Evolutionary conservation across 805 yeast genomes (phyloP), one percentile per base, ranked within the genome.

Genomic region (Candida stauntonica): DNA sequence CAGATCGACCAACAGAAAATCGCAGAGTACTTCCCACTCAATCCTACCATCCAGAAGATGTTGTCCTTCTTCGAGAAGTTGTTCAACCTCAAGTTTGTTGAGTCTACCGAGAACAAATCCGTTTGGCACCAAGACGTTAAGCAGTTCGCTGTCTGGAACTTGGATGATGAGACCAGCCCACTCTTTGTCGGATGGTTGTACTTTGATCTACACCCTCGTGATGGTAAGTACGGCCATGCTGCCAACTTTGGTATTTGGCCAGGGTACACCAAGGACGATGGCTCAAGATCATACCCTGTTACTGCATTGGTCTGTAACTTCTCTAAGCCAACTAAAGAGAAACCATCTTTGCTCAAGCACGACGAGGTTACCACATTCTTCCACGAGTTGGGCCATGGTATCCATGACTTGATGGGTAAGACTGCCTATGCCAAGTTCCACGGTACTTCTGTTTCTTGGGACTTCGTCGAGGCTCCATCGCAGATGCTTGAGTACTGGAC

Each of bases 321-420:
- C 60, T 80, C 93, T 21, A 80, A 80, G 55, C 87, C 91, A 31
- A 72, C 81, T 5, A 62, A 66, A 14, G 74, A 69, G 18, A 83
- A 79, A 55, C 94, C 91, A 16, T 76, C 89, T 1, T 67, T 86
- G 49, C 70, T 86, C 52, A 80, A 81, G 52, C 95, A 86, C 57
- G 68, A 67, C 46, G 94, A 86, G 57, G 86, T 86, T 11, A 79
- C 79, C 17, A 86, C 95, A 0, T 81, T 86, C 50, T 86, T 86
- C 79, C 95, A 86, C 56, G 95, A 86, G 61, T 70, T 86, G 47
- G 95, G 95, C 18, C 95, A 86, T 55, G 95, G 94, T 40, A 81
- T 86, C 41, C 96, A 86, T 61, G 82, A 78, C 48, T 62, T 85
- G 33, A 70, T 86, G 39, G 85, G 89, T 9, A 67, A 72, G 44